Percentiles rank a stretch among this genome's conserved stretches.
Conservation (phyloP, 202 grass and related monocot species). For the Carex sylvatica region DNA sequence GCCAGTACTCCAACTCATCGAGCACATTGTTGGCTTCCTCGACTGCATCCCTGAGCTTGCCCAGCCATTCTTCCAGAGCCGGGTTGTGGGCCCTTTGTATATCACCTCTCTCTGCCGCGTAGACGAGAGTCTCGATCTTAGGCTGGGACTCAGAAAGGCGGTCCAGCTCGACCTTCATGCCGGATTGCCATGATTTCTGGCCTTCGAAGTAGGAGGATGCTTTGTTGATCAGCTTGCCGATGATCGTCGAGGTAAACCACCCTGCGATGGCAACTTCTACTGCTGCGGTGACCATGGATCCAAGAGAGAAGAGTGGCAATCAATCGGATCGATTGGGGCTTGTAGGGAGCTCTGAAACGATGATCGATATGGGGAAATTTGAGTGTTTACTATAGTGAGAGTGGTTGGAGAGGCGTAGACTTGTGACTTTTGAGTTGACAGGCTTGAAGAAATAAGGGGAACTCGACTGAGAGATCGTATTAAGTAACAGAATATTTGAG, state of each 20-base stretch:
- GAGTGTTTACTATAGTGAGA: no score
- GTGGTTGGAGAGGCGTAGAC: no score
- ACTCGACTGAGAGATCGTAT: no score
- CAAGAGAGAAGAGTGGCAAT: no score
- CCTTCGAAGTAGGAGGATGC: background rate
- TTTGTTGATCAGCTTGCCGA: background rate
- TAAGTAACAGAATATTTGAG: no score
- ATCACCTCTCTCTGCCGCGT: background rate
- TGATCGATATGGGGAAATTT: no score
- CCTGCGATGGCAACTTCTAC: background rate
- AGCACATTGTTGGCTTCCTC: slow-evolving; percentile 2
- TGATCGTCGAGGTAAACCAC: background rate
- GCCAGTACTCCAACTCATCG: background rate
- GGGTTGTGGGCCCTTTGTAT: background rate
- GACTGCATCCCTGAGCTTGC: background rate
- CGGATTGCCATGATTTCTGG: background rate
- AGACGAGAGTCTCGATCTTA: background rate
- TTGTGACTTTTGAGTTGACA: no score
- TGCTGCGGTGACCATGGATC: background rate
- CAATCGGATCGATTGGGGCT: background rate
- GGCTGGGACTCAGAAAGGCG: background rate
- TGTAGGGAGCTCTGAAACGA: background rate
- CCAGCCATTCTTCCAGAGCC: background rate
- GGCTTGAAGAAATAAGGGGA: no score
- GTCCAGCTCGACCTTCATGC: background rate